A percentile compares a stretch with the other conserved stretches of the same genome.
phyloP scores from a whole-genome alignment of 306 rosid genomes.

The Calophaca sinica region DNA sequence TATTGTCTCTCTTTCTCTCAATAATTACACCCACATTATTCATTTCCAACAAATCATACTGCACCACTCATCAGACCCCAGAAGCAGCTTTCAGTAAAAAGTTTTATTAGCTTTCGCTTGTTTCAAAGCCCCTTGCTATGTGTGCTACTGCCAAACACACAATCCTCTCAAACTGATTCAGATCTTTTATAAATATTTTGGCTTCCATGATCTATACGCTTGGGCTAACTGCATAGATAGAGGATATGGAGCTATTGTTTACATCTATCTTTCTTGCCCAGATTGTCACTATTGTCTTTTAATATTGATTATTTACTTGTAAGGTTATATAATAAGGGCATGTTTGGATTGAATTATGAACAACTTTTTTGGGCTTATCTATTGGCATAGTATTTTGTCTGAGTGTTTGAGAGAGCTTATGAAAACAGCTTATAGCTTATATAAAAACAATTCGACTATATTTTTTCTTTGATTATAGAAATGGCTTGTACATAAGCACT shows the following conservation, averaged over 20 bases:
- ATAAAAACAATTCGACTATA: too few relatives aligned
- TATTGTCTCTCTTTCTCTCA: neutral
- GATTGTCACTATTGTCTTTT: constrained; percentile 5
- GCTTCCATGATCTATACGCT: neutral
- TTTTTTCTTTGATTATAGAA: too few relatives aligned
- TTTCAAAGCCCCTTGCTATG: neutral
- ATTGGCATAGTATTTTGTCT: too few relatives aligned
- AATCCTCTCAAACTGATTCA: constrained; percentile 11
- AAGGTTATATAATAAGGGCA: too few relatives aligned
- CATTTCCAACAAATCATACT: constrained; percentile 10
- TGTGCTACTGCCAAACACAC: neutral
- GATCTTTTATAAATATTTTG: neutral
- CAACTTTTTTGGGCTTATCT: too few relatives aligned
- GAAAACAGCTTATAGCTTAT: too few relatives aligned
- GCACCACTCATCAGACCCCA: constrained; percentile 16
- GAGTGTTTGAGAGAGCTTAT: too few relatives aligned
- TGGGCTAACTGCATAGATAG: constrained; percentile 4
- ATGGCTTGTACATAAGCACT: too few relatives aligned
- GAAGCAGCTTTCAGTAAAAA: constrained; percentile 9
- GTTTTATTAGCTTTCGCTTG: neutral
- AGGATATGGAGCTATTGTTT: neutral
- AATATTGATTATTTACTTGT: too few relatives aligned
- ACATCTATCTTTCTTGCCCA: constrained; percentile 1
- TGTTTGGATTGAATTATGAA: too few relatives aligned
- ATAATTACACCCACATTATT: neutral